Evolutionary conservation across 2,329 filamentous ascomycete genomes (phyloP), one percentile per base, ranked within the genome.

Genomic region (Calonectria multiphialidica): DNA sequence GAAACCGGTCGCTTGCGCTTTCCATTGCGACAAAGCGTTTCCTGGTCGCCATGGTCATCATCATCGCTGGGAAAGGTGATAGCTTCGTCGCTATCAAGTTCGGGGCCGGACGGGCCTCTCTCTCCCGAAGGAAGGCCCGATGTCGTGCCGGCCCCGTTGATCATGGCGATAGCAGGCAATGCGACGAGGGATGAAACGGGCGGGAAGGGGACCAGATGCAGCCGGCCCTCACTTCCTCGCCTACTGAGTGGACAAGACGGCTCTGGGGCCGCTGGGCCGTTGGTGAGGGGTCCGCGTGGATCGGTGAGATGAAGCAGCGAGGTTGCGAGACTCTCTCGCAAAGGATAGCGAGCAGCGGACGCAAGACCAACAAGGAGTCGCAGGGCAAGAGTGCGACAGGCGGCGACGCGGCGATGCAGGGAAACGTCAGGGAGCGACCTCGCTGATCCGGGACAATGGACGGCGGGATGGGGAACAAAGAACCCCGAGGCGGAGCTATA

Each of bases 1-100:
- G 90, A 91, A 62, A 91, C 86, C 72, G 89, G 89, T 71, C 90
- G 86, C 81, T 91, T 92, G 74, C 90, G 88, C 82, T 92, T 92
- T 71, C 88, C 81, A 25, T 76, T 78, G 70, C 79, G 80, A 72
- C 77, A 78, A 33, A 78, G 68, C 47, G 72, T 77, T 35, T 82
- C 79, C 63, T 88, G 85, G 59, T 84, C 80, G 66, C 85, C 84
- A 70, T 87, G 85, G 70, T 86, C 85, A 50, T 88, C 87, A 79
- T 87, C 89, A 63, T 87, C 84, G 61, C 78, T 80, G 49, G 44
- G 62, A 69, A 74, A 77, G 44, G 74, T 74, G 74, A 78, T 74
- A 59, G 77, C 77, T 67, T 87, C 87, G 78, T 89, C 88, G 80
- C 87, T 90, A 65, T 89, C 87, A 59, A 77, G 81, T 65, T 87